Conservation (phyloP, 2,329 filamentous ascomycete genomes). For the Teratosphaeria destructans region DNA sequence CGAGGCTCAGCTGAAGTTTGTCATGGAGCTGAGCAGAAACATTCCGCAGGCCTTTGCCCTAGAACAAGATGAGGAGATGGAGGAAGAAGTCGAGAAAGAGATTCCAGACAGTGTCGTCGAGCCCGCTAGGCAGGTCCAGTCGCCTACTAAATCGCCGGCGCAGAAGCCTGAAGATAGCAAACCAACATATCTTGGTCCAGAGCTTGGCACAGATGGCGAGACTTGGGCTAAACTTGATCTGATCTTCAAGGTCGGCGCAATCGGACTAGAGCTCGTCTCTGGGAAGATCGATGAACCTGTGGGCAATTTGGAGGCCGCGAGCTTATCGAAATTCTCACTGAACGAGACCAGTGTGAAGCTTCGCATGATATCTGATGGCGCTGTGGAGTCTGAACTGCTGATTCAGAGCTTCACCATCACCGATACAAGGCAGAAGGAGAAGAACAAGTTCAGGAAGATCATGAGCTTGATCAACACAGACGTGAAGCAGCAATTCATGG, state of each 20-base stretch:
- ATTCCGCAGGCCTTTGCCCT: slow-evolving; percentile 79
- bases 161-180: slow-evolving; percentile 8
- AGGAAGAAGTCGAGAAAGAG: slow-evolving; percentile 65
- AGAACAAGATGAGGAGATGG: slow-evolving; percentile 55
- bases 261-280: slow-evolving; percentile 78
- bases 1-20: slow-evolving; percentile 80
- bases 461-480: slow-evolving; percentile 95
- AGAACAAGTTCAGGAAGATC: slow-evolving; percentile 94
- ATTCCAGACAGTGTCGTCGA: slow-evolving; percentile 49
- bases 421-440: slow-evolving; percentile 78
- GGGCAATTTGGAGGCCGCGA: slow-evolving; percentile 65
- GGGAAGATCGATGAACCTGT: slow-evolving; percentile 67
- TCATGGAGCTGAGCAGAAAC: slow-evolving; percentile 76
- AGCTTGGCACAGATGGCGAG: slow-evolving; percentile 56
- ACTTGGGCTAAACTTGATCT: slow-evolving; percentile 91
- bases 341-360: slow-evolving; percentile 89
- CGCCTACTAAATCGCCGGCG: background rate
- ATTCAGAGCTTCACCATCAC: slow-evolving; percentile 92
- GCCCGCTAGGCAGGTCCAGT: slow-evolving; percentile 38
- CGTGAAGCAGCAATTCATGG: slow-evolving; percentile 93
- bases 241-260: slow-evolving; percentile 76
- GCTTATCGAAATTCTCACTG: slow-evolving; percentile 85
- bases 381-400: slow-evolving; percentile 82
- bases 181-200: slow-evolving; percentile 41
- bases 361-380: slow-evolving; percentile 83